phyloP scores from a whole-genome alignment of 2,329 filamentous ascomycete genomes.

The Calonectria honghensis region DNA sequence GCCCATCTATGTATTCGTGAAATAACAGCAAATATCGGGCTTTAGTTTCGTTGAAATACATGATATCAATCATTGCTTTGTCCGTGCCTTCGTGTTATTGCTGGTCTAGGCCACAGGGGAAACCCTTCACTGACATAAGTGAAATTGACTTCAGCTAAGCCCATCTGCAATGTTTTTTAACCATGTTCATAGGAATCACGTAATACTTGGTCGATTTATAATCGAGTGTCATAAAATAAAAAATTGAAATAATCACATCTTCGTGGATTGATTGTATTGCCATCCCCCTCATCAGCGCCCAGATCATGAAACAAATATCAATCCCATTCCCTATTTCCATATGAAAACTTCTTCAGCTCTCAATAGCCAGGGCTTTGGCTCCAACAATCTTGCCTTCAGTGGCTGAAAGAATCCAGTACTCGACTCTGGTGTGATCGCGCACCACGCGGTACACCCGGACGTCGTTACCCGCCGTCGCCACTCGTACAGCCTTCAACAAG shows the following conservation, averaged over 20 bases:
- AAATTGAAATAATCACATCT: neutral
- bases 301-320: neutral
- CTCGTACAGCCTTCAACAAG: conserved; percentile 80
- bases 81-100: neutral
- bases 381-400: conserved; percentile 81
- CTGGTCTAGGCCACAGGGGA: neutral
- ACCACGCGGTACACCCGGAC: conserved; percentile 85
- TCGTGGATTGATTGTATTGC: neutral
- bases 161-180: neutral
- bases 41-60: neutral
- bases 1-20: neutral
- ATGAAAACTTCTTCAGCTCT: conserved; percentile 64
- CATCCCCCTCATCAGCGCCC: conserved; percentile 4
- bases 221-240: neutral
- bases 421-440: conserved; percentile 77
- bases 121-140: neutral
- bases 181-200: neutral
- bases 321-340: neutral
- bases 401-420: conserved; percentile 87
- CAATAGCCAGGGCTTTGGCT: conserved; percentile 85
- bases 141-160: neutral
- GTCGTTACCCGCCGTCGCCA: conserved; percentile 78
- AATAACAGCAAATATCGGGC: neutral
- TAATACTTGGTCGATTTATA: neutral
- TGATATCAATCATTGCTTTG: neutral